These are phyloP conservation scores for Jackrogersella multiformis DNA, from an alignment of 495 filamentous ascomycete genomes.

Conservation along the genomic window DNA sequence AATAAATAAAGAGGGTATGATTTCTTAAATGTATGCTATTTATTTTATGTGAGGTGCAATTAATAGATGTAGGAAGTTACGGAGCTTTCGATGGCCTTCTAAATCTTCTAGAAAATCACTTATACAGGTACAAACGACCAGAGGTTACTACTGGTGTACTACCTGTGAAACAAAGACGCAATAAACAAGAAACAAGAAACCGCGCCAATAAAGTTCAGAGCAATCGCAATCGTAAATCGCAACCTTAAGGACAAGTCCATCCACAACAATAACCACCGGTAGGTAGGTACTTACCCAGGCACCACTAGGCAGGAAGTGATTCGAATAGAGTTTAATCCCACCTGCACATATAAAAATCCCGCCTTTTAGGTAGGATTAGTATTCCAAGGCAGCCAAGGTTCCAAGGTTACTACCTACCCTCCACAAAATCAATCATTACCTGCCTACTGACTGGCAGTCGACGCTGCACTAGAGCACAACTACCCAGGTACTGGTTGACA, in stretches of 20 bases:
- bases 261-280: no score
- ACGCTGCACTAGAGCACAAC: no score
- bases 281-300: background rate
- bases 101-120: background rate
- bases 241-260: no score
- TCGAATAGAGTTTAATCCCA: conserved; percentile 2
- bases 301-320: background rate
- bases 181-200: background rate
- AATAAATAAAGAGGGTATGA: no score
- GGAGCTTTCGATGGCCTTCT: background rate
- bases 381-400: no score
- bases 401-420: no score
- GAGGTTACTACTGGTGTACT: background rate
- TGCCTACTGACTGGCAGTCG: no score
- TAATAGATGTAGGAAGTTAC: background rate
- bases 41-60: background rate
- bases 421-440: conserved; percentile 9
- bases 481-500: no score
- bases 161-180: background rate
- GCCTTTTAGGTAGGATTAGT: background rate
- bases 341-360: background rate
- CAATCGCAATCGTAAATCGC: no score
- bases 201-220: background rate
- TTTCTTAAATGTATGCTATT: background rate
- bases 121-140: background rate